Conservation (phyloP, 2,329 filamentous ascomycete genomes). For the Epichloe scottii region DNA sequence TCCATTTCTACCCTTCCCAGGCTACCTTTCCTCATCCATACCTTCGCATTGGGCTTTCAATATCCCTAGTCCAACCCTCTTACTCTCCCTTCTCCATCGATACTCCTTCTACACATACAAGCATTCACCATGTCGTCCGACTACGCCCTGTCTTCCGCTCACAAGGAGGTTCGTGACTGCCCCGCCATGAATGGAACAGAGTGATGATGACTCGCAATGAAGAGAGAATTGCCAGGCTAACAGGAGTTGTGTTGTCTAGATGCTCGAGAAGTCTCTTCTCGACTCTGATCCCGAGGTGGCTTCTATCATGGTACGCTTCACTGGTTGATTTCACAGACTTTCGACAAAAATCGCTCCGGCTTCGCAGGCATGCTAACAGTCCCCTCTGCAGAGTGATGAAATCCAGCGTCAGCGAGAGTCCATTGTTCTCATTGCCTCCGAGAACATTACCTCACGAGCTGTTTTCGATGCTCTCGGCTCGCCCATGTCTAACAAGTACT, state of each 20-base stretch:
- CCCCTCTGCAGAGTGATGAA: slow-evolving; percentile 58
- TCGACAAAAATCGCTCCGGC: background rate
- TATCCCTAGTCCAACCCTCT: background rate
- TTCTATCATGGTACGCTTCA: slow-evolving; percentile 72
- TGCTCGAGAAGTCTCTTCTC: slow-evolving; percentile 90
- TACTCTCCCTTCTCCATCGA: background rate
- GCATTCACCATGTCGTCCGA: slow-evolving; percentile 28
- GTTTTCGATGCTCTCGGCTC: slow-evolving; percentile 95
- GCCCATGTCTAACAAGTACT: slow-evolving; percentile 98
- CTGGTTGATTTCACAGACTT: background rate
- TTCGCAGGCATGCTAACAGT: slow-evolving; percentile 16
- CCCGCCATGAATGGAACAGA: slow-evolving; percentile 9
- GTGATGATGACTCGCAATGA: slow-evolving; percentile 6
- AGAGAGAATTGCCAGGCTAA: background rate
- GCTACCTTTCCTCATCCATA: too few relatives aligned
- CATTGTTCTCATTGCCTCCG: slow-evolving; percentile 95
- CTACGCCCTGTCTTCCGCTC: slow-evolving; percentile 40
- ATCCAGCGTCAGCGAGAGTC: slow-evolving; percentile 96
- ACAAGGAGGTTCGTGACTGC: slow-evolving; percentile 38
- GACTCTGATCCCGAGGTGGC: slow-evolving; percentile 91
- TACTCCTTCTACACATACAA: slow-evolving; percentile 2
- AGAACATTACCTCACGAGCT: slow-evolving; percentile 97
- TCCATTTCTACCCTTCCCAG: background rate
- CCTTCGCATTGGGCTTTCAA: background rate
- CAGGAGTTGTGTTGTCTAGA: slow-evolving; percentile 35